Evolutionary conservation across 2,329 filamentous ascomycete genomes (phyloP).

Genomic region (Graphiopsis chlorocephala): DNA sequence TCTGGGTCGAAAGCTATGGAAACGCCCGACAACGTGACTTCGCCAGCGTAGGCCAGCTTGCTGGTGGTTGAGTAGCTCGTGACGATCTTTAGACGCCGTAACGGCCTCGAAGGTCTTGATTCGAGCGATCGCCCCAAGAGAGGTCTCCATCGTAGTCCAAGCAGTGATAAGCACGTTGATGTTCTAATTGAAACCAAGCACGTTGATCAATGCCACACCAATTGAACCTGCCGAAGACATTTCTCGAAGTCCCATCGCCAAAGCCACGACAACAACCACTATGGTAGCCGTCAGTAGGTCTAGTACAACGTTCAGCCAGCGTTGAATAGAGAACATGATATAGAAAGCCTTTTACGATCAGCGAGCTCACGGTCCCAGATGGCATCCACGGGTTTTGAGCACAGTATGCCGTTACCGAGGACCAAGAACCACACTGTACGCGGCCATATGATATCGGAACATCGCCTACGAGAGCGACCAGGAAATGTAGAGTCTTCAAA

Average conservation of each 20-base stretch:
- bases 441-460: background rate
- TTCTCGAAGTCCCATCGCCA: slow-evolving; percentile 33
- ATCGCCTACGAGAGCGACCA: background rate
- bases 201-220: slow-evolving; percentile 53
- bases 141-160: slow-evolving; percentile 59
- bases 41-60: background rate
- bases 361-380: slow-evolving; percentile 37
- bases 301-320: slow-evolving; percentile 44
- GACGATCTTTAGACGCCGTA: background rate
- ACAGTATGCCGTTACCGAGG: slow-evolving; percentile 28
- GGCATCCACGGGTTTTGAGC: slow-evolving; percentile 40
- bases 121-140: slow-evolving; percentile 55
- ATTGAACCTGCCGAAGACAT: slow-evolving; percentile 49
- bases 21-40: background rate
- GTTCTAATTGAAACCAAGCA: slow-evolving; percentile 53
- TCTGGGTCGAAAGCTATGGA: slow-evolving; percentile 42
- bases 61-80: slow-evolving; percentile 1
- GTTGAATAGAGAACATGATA: slow-evolving; percentile 43
- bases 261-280: slow-evolving; percentile 36
- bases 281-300: slow-evolving; percentile 32
- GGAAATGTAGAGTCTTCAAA: too few species aligned
- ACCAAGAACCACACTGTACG: background rate
- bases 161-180: slow-evolving; percentile 49
- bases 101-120: slow-evolving; percentile 48
- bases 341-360: slow-evolving; percentile 42